Base-by-base conservation (phyloP, 1,139 yeast species). In the Sugiyamaella castrensis region DNA sequence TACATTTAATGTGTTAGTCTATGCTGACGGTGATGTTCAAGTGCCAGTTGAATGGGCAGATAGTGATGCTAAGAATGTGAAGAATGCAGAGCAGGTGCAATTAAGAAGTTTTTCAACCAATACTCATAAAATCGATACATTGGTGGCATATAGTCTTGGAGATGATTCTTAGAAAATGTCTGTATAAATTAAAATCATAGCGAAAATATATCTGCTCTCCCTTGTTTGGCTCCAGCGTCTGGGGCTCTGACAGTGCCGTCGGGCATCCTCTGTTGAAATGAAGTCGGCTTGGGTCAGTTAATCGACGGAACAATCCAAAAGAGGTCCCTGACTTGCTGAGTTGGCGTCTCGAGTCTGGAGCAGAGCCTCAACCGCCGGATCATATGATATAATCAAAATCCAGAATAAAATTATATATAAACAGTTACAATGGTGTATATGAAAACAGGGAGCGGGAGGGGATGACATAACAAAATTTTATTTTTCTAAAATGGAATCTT, bases 21-120 rank as follows among this genome's bases (percentile, higher is more conserved):
- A 87, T 63, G 87, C 96, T 0, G 88, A 84, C 56, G 83, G 84
- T 1, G 79, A 79, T 53, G 80, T 84, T 11, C 77, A 76, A 35
- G 84, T 85, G 2, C 96, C 96, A 0, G 71, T 74, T 26, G 95
- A 88, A 63, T 91, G 97, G 98, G 81, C 81, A 13, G 96, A 89
- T 62, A 79, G 91, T 5, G 88, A 81, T 59, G 76, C 81, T 7
- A 77, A 78, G 55, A 75, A 79, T 44, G 72, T 87, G 13, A 64
- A 65, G 16, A 81, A 82, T 38, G 77, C 79, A 2, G 91, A 84
- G 55, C 72, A 75, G 40, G 95, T 89, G 8, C 79, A 80, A 59
- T 80, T 89, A 59, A 75, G 86, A 48, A 74, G 82, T 26, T 87
- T 89, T 61, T 71, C 77, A 32, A 88, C 97, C 0, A 75, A 75